Base-by-base conservation (phyloP, 768 basidiomycete genomes). In the Amanita muscaria region DNA sequence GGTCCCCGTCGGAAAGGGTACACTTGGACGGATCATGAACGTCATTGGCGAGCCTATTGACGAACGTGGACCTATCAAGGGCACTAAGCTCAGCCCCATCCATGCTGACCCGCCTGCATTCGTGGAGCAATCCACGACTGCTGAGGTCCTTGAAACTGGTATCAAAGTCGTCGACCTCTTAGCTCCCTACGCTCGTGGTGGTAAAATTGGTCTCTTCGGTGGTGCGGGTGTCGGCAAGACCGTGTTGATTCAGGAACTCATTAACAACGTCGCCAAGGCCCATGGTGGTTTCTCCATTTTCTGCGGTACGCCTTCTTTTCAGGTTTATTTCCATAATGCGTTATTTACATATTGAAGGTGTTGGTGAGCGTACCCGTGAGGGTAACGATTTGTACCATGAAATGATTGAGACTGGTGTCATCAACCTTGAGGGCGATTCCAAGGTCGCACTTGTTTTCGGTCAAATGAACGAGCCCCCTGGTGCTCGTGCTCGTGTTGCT, bases 241-340 rank as follows among this genome's bases (percentile, higher is more conserved):
- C 46, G 96, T 99, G 63, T 74, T 98, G 70, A 97, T 98, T 67
- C 94, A 97, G 68, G 93, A 97, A 64, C 85, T 99, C 62, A 99
- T 99, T 74, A 98, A 99, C 83, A 99, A 99, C 76, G 92, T 99
- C 62, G 96, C 96, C 61, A 99, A 99, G 76, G 96, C 96, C 42
- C 96, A 99, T 66, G 96, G 96, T 90, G 96, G 96, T 90, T 97
- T 98, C 88, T 99, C 96, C 38, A 96, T 97, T 65, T 97, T 97
- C 82, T 91, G 88, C 58, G 89, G 88, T 89, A 59, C 38, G 78
- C 64, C 27, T 32, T 25, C 16, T 19, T n/a, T n/a, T n/a, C n/a
- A 12, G 15, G 19, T 10, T 23, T 31, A 40, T 29, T 12, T 36
- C 8, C 12, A 11, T 42, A 23, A 27, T 24, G 36, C 45, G 23